Evolutionary conservation across 306 rosid genomes (phyloP).

Genomic region (Acacia acuminata): DNA sequence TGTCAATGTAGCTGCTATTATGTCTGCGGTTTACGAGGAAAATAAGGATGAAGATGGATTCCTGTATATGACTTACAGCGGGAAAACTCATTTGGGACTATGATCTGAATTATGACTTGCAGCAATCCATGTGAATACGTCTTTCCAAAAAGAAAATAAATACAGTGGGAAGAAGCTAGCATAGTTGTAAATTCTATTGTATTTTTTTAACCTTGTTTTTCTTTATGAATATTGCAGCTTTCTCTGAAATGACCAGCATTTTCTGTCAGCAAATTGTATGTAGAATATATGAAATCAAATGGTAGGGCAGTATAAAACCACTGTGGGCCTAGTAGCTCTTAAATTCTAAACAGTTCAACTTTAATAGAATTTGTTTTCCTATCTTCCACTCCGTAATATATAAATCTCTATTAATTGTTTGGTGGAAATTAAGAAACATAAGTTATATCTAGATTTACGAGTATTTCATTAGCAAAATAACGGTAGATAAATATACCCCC

Average conservation of each 20-base stretch:
- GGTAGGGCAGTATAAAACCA: too few relatives aligned
- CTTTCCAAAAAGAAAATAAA: not conserved
- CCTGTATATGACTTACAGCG: slow-evolving; percentile 62
- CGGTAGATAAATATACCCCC: too few relatives aligned
- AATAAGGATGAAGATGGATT: slow-evolving; percentile 69
- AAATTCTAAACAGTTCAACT: too few relatives aligned
- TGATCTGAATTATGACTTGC: slow-evolving; percentile 25
- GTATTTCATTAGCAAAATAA: too few relatives aligned
- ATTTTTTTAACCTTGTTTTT: not conserved
- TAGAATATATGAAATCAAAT: not conserved
- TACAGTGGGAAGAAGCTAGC: slow-evolving; percentile 3
- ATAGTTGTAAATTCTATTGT: slow-evolving; percentile 30
- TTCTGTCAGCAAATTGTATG: not conserved
- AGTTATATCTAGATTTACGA: too few relatives aligned
- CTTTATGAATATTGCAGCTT: not conserved
- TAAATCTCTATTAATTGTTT: too few relatives aligned
- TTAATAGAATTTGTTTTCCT: not conserved
- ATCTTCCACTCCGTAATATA: not conserved
- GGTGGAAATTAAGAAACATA: too few relatives aligned
- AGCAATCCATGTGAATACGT: slow-evolving; percentile 16
- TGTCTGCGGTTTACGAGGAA: slow-evolving; percentile 58
- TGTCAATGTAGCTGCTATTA: slow-evolving; percentile 51
- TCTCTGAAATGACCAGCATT: not conserved
- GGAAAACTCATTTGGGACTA: slow-evolving; percentile 61
- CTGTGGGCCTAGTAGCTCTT: too few relatives aligned